phyloP scores from a whole-genome alignment of 345 rosid genomes.

The Salix suchowensis region DNA sequence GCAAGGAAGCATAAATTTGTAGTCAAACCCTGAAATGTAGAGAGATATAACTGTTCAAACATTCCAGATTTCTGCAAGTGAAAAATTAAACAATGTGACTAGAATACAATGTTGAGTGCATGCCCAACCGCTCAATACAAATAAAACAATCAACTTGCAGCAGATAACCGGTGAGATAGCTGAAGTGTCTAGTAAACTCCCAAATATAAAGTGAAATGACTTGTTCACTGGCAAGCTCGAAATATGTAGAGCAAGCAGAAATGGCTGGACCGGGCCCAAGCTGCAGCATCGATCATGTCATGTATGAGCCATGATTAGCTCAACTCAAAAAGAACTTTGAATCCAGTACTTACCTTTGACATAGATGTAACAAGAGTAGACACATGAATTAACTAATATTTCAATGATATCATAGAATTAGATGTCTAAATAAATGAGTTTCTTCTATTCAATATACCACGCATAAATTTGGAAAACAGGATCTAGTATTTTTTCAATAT shows the following conservation, averaged over 20 bases:
- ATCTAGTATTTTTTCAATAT: too few relatives aligned
- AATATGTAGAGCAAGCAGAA: not conserved
- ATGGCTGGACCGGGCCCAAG: not conserved
- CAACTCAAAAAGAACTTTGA: not conserved
- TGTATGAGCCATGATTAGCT: not conserved
- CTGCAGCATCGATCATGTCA: not conserved
- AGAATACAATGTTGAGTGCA: not conserved
- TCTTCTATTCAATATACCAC: not conserved
- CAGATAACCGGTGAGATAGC: not conserved
- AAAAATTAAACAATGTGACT: not conserved
- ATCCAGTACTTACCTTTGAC: not conserved
- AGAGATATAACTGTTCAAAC: not conserved
- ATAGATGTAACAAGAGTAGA: not conserved
- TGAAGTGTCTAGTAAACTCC: not conserved
- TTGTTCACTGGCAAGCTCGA: not conserved
- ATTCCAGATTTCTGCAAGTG: slow-evolving; percentile 8
- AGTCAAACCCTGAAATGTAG: not conserved
- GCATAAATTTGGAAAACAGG: too few relatives aligned
- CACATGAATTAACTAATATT: not conserved
- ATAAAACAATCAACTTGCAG: not conserved
- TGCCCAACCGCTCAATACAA: not conserved
- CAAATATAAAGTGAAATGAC: not conserved
- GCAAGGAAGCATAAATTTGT: slow-evolving; percentile 19
- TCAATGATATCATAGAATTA: not conserved
- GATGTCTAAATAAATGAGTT: not conserved